phyloP scores from a whole-genome alignment of 164 flowering plant genomes.

The Tetracentron sinense region DNA sequence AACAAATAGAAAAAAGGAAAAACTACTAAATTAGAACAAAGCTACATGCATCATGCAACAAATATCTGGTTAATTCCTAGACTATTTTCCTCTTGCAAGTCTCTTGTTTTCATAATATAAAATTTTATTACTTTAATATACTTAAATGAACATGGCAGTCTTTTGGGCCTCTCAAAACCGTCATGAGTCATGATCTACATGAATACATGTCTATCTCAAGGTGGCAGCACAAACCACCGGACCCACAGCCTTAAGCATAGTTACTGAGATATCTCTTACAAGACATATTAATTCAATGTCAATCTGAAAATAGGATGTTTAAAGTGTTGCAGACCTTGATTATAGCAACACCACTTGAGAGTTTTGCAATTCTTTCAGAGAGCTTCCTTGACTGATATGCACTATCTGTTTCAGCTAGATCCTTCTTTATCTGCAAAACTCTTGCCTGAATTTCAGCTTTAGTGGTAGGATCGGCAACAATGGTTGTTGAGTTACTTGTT shows the following conservation, averaged over 20 bases:
- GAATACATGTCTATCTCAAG: background rate
- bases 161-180: too few species aligned
- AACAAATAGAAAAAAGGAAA: too few species aligned
- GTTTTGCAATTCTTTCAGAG: slow-evolving; percentile 83
- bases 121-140: too few species aligned
- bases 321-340: slow-evolving; percentile 51
- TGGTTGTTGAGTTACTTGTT: slow-evolving; percentile 68
- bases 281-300: background rate
- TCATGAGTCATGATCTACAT: background rate
- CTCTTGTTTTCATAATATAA: too few species aligned
- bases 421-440: slow-evolving; percentile 82
- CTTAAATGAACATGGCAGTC: too few species aligned
- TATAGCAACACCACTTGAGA: slow-evolving; percentile 81
- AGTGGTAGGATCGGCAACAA: slow-evolving; percentile 68
- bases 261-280: background rate
- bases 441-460: slow-evolving; percentile 87
- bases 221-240: background rate
- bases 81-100: too few species aligned
- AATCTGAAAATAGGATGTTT: background rate
- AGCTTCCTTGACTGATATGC: slow-evolving; percentile 53
- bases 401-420: slow-evolving; percentile 70
- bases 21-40: too few species aligned
- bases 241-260: background rate
- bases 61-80: too few species aligned
- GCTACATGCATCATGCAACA: too few species aligned